Conservation (phyloP, 805 yeast species). For the Sugiyamaella americana region DNA sequence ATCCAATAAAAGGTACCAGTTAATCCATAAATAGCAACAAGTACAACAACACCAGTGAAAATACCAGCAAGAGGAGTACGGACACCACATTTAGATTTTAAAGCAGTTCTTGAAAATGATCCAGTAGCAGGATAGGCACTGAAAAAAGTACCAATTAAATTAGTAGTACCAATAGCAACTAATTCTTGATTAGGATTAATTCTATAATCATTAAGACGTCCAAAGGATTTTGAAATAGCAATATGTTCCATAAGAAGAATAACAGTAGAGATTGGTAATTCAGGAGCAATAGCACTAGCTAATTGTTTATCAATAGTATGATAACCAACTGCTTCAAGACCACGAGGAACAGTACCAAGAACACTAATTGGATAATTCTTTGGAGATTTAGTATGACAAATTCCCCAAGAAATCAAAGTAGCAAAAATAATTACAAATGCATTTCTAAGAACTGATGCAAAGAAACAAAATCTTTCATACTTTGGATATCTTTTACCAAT, state of each 20-base stretch:
- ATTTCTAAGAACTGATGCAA: constrained; percentile 67
- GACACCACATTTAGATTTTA: constrained; percentile 92
- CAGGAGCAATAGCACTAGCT: constrained; percentile 56
- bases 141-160: constrained; percentile 86
- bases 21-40: constrained; percentile 77
- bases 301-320: constrained; percentile 59
- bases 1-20: constrained; percentile 81
- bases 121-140: constrained; percentile 95
- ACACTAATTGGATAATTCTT: constrained; percentile 47
- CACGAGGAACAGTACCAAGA: constrained; percentile 76
- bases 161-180: constrained; percentile 87
- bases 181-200: constrained; percentile 91
- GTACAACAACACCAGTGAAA: constrained; percentile 81
- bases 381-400: constrained; percentile 46
- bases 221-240: constrained; percentile 89
- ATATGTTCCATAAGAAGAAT: constrained; percentile 84
- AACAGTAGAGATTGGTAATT: constrained; percentile 80
- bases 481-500: constrained; percentile 62
- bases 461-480: constrained; percentile 54
- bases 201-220: constrained; percentile 85
- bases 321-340: constrained; percentile 70
- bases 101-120: constrained; percentile 89
- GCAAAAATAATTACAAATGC: constrained; percentile 78
- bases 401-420: constrained; percentile 76
- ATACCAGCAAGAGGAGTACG: constrained; percentile 91